Percentiles rank a stretch among this genome's conserved stretches.
phyloP scores from a whole-genome alignment of 2,329 filamentous ascomycete species.

The Hypomyces rosellus region DNA sequence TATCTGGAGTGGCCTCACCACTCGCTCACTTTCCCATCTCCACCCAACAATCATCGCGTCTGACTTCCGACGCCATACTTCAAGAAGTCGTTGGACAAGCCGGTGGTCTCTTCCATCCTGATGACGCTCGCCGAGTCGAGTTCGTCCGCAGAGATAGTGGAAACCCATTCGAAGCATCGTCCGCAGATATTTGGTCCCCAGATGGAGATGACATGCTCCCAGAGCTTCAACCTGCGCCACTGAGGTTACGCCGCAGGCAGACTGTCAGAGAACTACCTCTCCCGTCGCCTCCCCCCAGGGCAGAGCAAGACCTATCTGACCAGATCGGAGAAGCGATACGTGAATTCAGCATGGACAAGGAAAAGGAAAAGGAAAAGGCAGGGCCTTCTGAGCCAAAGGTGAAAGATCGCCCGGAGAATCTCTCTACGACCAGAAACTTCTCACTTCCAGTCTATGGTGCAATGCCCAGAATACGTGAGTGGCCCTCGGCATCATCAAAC shows the following conservation, averaged over 20 bases:
- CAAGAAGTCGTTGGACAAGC: conserved; percentile 19
- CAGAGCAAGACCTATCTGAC: background rate
- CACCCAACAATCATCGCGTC: conserved; percentile 16
- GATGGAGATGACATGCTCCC: conserved; percentile 14
- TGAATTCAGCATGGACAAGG: background rate
- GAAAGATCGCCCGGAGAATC: too few relatives aligned
- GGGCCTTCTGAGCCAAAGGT: background rate
- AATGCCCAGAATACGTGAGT: background rate
- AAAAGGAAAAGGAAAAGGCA: background rate
- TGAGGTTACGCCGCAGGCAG: conserved; percentile 14
- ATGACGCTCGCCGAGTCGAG: conserved; percentile 13
- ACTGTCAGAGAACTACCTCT: background rate
- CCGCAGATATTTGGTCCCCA: conserved; percentile 18
- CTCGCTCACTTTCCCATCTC: conserved; percentile 24
- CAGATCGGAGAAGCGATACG: background rate
- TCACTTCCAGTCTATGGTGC: background rate
- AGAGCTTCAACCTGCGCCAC: conserved; percentile 20
- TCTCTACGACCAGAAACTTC: background rate
- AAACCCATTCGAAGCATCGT: conserved; percentile 13
- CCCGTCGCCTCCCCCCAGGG: background rate
- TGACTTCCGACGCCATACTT: conserved; percentile 20
- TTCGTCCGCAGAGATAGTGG: conserved; percentile 15
- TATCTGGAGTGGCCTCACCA: conserved; percentile 15
- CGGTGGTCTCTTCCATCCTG: conserved; percentile 15
- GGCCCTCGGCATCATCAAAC: background rate